Percentiles rank a stretch among this genome's conserved stretches.
Conservation (phyloP, 2,329 filamentous ascomycete species). For the Leptographium procerum region DNA sequence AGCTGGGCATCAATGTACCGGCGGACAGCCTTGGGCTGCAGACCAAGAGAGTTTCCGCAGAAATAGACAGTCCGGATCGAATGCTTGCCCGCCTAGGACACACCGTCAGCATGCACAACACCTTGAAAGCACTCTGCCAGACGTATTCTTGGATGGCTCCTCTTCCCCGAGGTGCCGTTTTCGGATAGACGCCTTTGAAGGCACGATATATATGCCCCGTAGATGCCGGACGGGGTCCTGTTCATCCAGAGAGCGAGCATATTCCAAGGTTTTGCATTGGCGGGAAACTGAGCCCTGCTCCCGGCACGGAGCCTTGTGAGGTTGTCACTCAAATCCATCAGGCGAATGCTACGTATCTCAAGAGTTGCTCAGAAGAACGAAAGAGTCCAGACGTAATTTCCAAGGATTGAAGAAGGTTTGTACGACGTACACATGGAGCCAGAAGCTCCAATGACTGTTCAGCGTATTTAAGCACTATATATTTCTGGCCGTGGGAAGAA, state of each 20-base stretch:
- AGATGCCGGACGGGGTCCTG: neutral
- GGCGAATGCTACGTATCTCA: too few relatives aligned
- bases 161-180: slow-evolving; percentile 12
- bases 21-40: slow-evolving; percentile 61
- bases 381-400: too few relatives aligned
- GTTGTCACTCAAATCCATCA: neutral
- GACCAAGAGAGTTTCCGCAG: slow-evolving; percentile 79
- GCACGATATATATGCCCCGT: neutral
- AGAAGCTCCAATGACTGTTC: too few relatives aligned
- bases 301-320: neutral
- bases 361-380: too few relatives aligned
- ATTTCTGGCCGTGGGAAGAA: too few relatives aligned
- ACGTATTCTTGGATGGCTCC: too few relatives aligned
- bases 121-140: too few relatives aligned
- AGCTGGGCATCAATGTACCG: slow-evolving; percentile 61
- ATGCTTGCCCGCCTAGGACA: too few relatives aligned
- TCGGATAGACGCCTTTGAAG: neutral
- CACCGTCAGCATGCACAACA: too few relatives aligned
- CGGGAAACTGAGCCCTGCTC: neutral
- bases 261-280: neutral
- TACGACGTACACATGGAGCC: too few relatives aligned
- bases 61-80: slow-evolving; percentile 62
- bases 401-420: too few relatives aligned
- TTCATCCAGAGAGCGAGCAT: neutral
- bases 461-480: too few relatives aligned